phyloP scores from a whole-genome alignment of 2,329 filamentous ascomycete genomes.

The Rhinocladiella similis region DNA sequence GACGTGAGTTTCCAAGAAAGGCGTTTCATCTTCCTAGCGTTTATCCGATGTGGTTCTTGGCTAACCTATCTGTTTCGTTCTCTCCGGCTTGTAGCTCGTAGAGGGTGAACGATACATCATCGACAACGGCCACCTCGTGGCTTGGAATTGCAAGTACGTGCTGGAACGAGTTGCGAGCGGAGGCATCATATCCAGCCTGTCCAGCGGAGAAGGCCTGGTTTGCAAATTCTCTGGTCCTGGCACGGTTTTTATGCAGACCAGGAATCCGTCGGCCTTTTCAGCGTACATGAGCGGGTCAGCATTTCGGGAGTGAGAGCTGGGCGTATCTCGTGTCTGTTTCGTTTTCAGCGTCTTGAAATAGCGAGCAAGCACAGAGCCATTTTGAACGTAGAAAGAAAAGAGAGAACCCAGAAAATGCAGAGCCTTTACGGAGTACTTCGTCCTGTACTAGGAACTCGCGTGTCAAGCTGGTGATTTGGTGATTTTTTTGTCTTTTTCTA shows the following conservation, averaged over 20 bases:
- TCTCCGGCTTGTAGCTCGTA: conserved; percentile 33
- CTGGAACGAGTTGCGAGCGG: conserved; percentile 88
- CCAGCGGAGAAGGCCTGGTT: conserved; percentile 81
- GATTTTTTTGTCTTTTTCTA: too few relatives aligned
- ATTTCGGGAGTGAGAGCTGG: conserved; percentile 9
- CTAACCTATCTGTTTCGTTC: neutral
- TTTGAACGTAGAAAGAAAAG: neutral
- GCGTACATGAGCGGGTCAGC: conserved; percentile 35
- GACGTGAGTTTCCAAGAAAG: conserved; percentile 62
- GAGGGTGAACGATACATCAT: conserved; percentile 84
- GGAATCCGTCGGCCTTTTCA: conserved; percentile 70
- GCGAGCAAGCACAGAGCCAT: neutral
- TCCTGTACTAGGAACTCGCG: too few relatives aligned
- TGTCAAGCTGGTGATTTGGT: too few relatives aligned
- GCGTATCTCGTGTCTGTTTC: neutral
- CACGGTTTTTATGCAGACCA: conserved; percentile 87
- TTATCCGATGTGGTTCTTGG: neutral
- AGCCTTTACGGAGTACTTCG: too few relatives aligned
- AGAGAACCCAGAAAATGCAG: too few relatives aligned
- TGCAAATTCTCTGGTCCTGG: conserved; percentile 93
- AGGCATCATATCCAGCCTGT: conserved; percentile 84
- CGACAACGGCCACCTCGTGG: conserved; percentile 89
- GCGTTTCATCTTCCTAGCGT: too few relatives aligned
- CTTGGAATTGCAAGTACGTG: conserved; percentile 94
- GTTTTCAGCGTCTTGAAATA: neutral